Conservation (phyloP, 108 stramenopile genomes). For the Discostella stelligeroides region DNA sequence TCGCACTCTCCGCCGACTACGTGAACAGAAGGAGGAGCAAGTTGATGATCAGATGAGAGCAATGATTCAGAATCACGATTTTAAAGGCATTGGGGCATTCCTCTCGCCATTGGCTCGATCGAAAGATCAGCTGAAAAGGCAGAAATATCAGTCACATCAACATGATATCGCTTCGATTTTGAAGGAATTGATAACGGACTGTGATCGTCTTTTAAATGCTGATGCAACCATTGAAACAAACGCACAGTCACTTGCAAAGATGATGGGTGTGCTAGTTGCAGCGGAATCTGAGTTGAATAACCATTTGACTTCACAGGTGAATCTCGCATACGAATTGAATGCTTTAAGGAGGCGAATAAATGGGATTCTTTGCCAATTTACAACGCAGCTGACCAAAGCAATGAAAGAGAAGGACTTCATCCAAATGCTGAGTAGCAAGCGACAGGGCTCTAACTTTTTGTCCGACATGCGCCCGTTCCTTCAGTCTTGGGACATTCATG, state of each 20-base stretch:
- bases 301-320: conserved; percentile 11
- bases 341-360: conserved; percentile 8
- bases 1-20: conserved; percentile 35
- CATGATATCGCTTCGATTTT: conserved; percentile 28
- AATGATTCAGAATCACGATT: conserved; percentile 51
- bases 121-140: conserved; percentile 54
- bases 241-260: conserved; percentile 23
- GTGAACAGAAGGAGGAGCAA: conserved; percentile 49
- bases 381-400: neutral
- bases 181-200: conserved; percentile 6
- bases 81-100: conserved; percentile 47
- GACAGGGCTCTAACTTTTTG: conserved; percentile 10
- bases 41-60: conserved; percentile 44
- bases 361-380: neutral
- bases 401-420: conserved; percentile 29
- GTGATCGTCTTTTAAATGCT: conserved; percentile 11
- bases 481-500: neutral
- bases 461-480: conserved; percentile 8
- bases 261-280: conserved; percentile 29
- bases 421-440: conserved; percentile 3
- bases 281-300: conserved; percentile 38
- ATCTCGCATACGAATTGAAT: conserved; percentile 18
- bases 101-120: conserved; percentile 46
- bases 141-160: conserved; percentile 37
- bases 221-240: conserved; percentile 12